Conservation (phyloP, 2,329 filamentous ascomycete species). For the Verticillium dahliae region DNA sequence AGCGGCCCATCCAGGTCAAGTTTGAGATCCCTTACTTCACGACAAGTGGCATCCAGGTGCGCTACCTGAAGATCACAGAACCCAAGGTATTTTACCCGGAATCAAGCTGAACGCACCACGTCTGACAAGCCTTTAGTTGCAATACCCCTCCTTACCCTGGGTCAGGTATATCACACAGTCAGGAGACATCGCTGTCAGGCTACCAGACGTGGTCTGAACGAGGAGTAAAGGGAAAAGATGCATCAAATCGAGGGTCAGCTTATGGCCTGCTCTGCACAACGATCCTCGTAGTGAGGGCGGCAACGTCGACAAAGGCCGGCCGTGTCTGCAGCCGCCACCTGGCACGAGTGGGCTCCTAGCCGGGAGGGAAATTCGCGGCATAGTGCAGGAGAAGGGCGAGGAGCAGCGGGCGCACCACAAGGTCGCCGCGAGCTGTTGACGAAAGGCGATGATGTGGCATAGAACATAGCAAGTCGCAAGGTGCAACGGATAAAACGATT, state of each 20-base stretch:
- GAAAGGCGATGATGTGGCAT: background rate
- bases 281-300: background rate
- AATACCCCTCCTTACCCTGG: constrained; percentile 98
- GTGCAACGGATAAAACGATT: background rate
- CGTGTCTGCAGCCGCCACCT: background rate
- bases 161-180: constrained; percentile 98
- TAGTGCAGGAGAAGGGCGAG: background rate
- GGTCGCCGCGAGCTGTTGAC: background rate
- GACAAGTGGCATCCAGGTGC: constrained; percentile 96
- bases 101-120: background rate
- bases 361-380: background rate
- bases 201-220: constrained; percentile 77
- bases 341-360: background rate
- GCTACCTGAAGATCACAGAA: constrained; percentile 98
- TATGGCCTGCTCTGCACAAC: background rate
- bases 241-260: background rate
- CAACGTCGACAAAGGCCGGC: background rate
- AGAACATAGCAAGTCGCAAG: background rate
- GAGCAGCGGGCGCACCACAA: background rate
- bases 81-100: constrained; percentile 68
- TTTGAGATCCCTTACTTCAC: constrained; percentile 99
- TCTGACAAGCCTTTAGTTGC: constrained; percentile 52
- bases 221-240: constrained; percentile 4
- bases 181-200: constrained; percentile 87
- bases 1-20: constrained; percentile 96